A percentile compares a stretch with the other conserved stretches of the same genome.
These are phyloP conservation scores for Eutrema heterophyllum DNA, from an alignment of 345 rosid genomes.

Conservation along the genomic window DNA sequence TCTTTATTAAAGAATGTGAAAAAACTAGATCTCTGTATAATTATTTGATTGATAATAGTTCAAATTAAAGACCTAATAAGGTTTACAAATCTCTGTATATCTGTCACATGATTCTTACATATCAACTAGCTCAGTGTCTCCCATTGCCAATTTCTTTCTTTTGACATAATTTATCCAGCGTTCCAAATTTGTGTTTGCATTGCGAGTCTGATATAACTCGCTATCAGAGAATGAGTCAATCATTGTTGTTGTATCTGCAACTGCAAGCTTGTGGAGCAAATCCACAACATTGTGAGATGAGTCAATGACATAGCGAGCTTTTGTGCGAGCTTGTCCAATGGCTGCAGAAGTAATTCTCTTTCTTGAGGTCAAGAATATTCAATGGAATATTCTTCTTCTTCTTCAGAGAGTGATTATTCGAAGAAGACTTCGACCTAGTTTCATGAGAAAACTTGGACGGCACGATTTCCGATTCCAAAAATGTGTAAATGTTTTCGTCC, in stretches of 20 bases:
- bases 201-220: background rate
- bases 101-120: too few relatives aligned
- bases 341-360: slow-evolving; percentile 67
- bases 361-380: slow-evolving; percentile 77
- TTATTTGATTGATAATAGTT: too few relatives aligned
- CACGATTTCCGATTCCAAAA: slow-evolving; percentile 64
- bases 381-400: slow-evolving; percentile 44
- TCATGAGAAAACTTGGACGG: slow-evolving; percentile 5
- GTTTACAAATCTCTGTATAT: too few relatives aligned
- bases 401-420: slow-evolving; percentile 17
- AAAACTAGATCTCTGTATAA: too few relatives aligned
- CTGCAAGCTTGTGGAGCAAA: slow-evolving; percentile 52
- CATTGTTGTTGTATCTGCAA: slow-evolving; percentile 10
- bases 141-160: too few relatives aligned
- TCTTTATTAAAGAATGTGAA: too few relatives aligned
- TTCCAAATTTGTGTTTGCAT: background rate
- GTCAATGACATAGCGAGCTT: slow-evolving; percentile 58
- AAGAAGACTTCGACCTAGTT: slow-evolving; percentile 29
- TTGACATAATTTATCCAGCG: background rate
- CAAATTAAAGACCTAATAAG: too few relatives aligned
- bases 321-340: too few relatives aligned
- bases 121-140: too few relatives aligned
- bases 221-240: background rate
- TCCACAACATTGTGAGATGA: slow-evolving; percentile 65
- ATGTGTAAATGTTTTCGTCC: slow-evolving; percentile 91